These are phyloP conservation scores for Pouteria glomerata DNA, from an alignment of 148 eudicot genomes.

Conservation along the genomic window DNA sequence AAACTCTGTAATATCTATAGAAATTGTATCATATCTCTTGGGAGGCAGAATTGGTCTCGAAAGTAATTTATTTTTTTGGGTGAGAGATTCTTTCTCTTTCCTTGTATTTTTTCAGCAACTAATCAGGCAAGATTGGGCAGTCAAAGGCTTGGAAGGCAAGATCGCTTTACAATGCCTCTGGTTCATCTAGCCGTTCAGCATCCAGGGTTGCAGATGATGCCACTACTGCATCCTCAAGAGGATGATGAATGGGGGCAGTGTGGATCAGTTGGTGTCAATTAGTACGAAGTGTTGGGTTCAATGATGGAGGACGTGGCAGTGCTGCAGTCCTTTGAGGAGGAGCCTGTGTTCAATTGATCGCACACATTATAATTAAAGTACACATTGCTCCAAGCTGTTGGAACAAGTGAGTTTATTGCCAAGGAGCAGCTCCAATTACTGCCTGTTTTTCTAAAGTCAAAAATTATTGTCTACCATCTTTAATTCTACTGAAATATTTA, in stretches of 20 bases:
- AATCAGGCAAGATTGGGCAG: too few relatives aligned
- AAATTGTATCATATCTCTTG: too few relatives aligned
- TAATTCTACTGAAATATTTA: background rate
- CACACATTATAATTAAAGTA: slow-evolving; percentile 49
- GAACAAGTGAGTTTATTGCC: slow-evolving; percentile 69
- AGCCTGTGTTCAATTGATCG: slow-evolving; percentile 61
- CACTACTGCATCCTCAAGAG: slow-evolving; percentile 36
- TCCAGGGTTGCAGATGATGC: slow-evolving; percentile 41
- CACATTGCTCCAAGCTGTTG: slow-evolving; percentile 51
- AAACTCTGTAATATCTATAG: too few relatives aligned
- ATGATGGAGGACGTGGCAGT: slow-evolving; percentile 24
- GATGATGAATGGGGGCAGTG: slow-evolving; percentile 50
- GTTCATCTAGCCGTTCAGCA: slow-evolving; percentile 44
- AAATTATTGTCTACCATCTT: background rate
- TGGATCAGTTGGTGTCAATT: slow-evolving; percentile 26
- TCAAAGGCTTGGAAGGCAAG: too few relatives aligned
- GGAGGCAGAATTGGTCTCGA: too few relatives aligned
- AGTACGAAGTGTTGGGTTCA: slow-evolving; percentile 21
- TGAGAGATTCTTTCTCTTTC: too few relatives aligned
- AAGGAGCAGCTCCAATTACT: slow-evolving; percentile 74
- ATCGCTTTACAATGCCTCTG: slow-evolving; percentile 40
- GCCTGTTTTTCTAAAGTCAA: slow-evolving; percentile 71
- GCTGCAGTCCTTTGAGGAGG: slow-evolving; percentile 60
- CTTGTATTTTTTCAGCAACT: too few relatives aligned
- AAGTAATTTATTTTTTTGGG: too few relatives aligned